Evolutionary conservation across 345 rosid genomes (phyloP).

Genomic region (Psidium friedrichsthalianum): DNA sequence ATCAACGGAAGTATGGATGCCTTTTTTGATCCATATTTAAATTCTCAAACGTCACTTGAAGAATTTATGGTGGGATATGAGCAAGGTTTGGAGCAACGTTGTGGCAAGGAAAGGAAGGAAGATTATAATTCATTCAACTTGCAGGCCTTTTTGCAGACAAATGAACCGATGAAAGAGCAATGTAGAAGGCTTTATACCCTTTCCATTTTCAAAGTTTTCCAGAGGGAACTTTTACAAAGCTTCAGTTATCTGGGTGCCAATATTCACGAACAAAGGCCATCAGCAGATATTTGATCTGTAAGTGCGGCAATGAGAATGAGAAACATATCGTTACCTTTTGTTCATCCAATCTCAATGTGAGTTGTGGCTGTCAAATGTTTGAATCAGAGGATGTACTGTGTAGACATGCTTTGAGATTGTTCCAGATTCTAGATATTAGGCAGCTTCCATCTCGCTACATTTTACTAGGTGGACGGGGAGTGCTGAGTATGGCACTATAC

Average conservation of each 20-base stretch:
- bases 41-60: constrained; percentile 33
- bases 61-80: constrained; percentile 57
- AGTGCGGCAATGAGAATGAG: constrained; percentile 62
- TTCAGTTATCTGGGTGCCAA: constrained; percentile 53
- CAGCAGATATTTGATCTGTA: constrained; percentile 49
- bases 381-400: constrained; percentile 76
- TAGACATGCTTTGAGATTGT: constrained; percentile 64
- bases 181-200: no score
- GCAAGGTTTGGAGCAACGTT: constrained; percentile 45
- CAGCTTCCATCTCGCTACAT: constrained; percentile 64
- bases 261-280: constrained; percentile 62
- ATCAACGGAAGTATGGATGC: constrained; percentile 18
- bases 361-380: constrained; percentile 85
- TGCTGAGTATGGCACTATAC: constrained; percentile 46
- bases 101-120: constrained; percentile 74
- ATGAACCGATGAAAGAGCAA: no score
- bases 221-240: constrained; percentile 45
- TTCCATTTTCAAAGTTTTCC: no score
- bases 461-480: constrained; percentile 74
- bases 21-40: constrained; percentile 41
- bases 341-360: constrained; percentile 40
- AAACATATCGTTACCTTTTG: constrained; percentile 49
- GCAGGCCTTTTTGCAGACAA: constrained; percentile 24
- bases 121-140: constrained; percentile 60
- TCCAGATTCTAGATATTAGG: constrained; percentile 49